Percentiles rank a stretch among this genome's conserved stretches.
Conservation (phyloP, 768 basidiomycete genomes). For the Boletellus sp. region DNA sequence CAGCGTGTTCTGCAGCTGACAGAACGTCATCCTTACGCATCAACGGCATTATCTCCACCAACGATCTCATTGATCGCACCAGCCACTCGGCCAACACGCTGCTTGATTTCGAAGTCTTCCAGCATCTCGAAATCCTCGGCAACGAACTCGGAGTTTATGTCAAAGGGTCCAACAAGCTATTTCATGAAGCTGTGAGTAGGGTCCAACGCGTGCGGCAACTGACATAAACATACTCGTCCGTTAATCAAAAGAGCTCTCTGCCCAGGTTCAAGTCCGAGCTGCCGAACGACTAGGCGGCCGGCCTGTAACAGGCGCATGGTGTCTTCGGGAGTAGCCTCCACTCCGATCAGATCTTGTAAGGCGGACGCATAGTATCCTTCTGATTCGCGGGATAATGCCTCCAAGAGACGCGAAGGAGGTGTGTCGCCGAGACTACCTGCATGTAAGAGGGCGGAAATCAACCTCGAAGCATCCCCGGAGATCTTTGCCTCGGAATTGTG, state of each 20-base stretch:
- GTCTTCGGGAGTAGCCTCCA: constrained; percentile 27
- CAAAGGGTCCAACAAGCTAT: constrained; percentile 77
- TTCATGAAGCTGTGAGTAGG: constrained; percentile 3
- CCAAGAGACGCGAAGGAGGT: constrained; percentile 14
- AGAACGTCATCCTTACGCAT: constrained; percentile 37
- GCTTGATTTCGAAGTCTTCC: constrained; percentile 68
- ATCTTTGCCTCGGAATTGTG: constrained; percentile 53
- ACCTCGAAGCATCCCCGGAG: constrained; percentile 34
- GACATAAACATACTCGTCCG: constrained; percentile 62
- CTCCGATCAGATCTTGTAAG: constrained; percentile 35
- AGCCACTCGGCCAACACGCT: constrained; percentile 66
- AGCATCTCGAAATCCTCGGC: constrained; percentile 71
- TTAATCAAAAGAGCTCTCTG: constrained; percentile 70
- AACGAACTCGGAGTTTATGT: constrained; percentile 48
- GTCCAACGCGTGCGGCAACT: not conserved
- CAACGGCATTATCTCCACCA: constrained; percentile 34
- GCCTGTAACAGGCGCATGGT: constrained; percentile 38
- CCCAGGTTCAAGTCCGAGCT: constrained; percentile 57
- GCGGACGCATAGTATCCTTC: constrained; percentile 9
- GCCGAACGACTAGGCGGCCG: constrained; percentile 47
- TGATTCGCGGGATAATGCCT: constrained; percentile 2
- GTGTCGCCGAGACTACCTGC: constrained; percentile 35
- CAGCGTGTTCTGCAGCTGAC: not conserved
- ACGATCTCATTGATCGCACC: constrained; percentile 57
- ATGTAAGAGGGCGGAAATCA: constrained; percentile 50